Base-by-base conservation (phyloP, 2,329 filamentous ascomycete genomes). In the Fusarium brevicatenulatum region DNA sequence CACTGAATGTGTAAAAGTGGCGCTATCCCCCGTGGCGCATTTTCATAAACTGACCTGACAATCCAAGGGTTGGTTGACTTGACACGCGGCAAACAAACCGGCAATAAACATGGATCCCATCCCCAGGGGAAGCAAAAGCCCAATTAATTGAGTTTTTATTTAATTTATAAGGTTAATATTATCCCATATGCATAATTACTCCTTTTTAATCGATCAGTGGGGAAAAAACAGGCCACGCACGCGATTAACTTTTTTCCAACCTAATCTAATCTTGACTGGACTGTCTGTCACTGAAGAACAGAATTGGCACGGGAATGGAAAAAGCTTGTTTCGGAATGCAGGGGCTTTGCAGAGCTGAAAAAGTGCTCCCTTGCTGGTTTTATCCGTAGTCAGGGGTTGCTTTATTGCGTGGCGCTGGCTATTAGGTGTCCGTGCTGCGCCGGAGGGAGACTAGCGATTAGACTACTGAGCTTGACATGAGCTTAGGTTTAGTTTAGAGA, bases 241-340 rank as follows among this genome's bases (percentile, higher is more conserved):
- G 23, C 50, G 50, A 54, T 54, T n/a, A 28, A n/a, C 23, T 28
- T 39, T 28, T 39, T 39, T 39, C 47, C 30, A 36, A 52, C 30
- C 30, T 54, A 34, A 34, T 21, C 23, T 39, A 53, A 18, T 18
- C 34, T 40, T 40, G 25, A 28, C 43, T 46, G 44, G 25, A 28
- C 43, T 46, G 44, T 21, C 50, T 34, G 32, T 34, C 32, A 39
- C 23, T 54, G 23, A 28, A 53, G 50, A 53, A 53, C n/a, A 12
- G 15, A 13, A 53, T 16, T 37, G 50, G 34, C 32, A 28, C 50
- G 34, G 50, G 50, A 53, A 21, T 52, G 32, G 34, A 37, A 44
- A 60, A 55, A 62, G 42, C 28, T 63, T 62, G 63, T 37, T 46
- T 40, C 16, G 47, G 40, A 43, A 63, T 68, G 63, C 37, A 63